Conservation (phyloP, 495 filamentous ascomycete genomes). For the Podospora didyma region DNA sequence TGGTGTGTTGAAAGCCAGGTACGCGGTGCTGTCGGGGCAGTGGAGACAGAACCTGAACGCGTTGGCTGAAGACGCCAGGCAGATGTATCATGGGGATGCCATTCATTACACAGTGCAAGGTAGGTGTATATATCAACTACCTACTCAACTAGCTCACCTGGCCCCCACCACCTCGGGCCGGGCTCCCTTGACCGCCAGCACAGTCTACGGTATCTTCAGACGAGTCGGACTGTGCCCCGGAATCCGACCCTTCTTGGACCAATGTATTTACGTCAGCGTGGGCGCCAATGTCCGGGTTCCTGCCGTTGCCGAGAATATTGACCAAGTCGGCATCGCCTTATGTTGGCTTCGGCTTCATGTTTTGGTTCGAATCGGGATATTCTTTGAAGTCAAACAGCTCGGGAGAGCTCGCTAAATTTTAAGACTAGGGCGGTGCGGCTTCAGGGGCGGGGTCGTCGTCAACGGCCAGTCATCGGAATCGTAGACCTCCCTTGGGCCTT, state of each 20-base stretch:
- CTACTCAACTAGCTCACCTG: conserved; percentile 10
- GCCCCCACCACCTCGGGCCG: background rate
- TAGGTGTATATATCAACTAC: too few species aligned
- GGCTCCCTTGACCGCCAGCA: background rate
- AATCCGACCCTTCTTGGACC: conserved; percentile 23
- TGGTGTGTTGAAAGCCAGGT: too few species aligned
- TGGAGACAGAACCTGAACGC: too few species aligned
- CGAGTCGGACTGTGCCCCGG: conserved; percentile 7
- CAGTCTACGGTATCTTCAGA: conserved; percentile 8
- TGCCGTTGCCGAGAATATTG: conserved; percentile 46
- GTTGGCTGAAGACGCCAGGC: too few species aligned
- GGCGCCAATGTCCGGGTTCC: conserved; percentile 41
- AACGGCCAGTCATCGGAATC: conserved; percentile 43
- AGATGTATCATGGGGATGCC: too few species aligned
- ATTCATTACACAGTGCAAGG: too few species aligned
- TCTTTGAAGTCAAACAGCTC: conserved; percentile 28
- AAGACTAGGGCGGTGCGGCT: conserved; percentile 36
- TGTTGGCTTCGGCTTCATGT: conserved; percentile 34
- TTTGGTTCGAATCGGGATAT: conserved; percentile 34
- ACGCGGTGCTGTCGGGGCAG: too few species aligned
- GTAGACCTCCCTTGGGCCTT: conserved; percentile 41
- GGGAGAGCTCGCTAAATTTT: conserved; percentile 32
- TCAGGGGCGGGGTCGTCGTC: conserved; percentile 40
- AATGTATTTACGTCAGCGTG: conserved; percentile 37
- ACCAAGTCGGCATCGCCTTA: conserved; percentile 55